These are phyloP conservation scores for Coniella vitis DNA, from an alignment of 2,329 filamentous ascomycete genomes.

Conservation along the genomic window DNA sequence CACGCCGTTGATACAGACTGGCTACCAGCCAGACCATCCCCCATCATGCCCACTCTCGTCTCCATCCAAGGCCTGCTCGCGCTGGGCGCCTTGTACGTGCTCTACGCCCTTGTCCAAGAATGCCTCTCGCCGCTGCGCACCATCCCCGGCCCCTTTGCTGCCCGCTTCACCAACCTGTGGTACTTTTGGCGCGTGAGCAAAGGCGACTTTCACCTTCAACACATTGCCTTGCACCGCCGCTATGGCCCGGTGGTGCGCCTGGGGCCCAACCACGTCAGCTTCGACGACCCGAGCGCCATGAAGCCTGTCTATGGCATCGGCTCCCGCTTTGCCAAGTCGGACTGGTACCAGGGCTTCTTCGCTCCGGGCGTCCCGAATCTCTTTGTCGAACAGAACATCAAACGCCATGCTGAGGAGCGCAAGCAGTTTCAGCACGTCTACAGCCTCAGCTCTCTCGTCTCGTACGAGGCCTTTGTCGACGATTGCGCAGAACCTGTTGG, in stretches of 20 bases:
- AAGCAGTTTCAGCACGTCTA: conserved; percentile 38
- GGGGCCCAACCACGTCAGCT: conserved; percentile 33
- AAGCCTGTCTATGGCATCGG: conserved; percentile 35
- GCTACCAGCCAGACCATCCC: no score
- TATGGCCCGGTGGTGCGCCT: conserved; percentile 35
- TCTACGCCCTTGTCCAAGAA: not conserved
- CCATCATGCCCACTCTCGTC: not conserved
- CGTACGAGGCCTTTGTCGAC: conserved; percentile 43
- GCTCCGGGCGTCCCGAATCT: conserved; percentile 22
- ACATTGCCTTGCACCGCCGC: conserved; percentile 31
- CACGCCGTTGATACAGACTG: no score
- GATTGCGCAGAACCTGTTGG: conserved; percentile 37
- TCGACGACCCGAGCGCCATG: conserved; percentile 30
- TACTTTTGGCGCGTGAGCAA: conserved; percentile 30
- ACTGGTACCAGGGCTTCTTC: conserved; percentile 22
- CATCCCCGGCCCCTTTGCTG: conserved; percentile 37
- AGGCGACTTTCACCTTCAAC: conserved; percentile 33
- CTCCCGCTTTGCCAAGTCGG: conserved; percentile 32
- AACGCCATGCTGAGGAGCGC: conserved; percentile 29
- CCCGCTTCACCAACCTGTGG: conserved; percentile 38
- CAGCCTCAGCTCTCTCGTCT: conserved; percentile 39
- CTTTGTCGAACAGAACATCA: conserved; percentile 28
- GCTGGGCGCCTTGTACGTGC: not conserved
- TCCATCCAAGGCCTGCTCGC: not conserved
- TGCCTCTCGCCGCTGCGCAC: conserved; percentile 27